Percentiles rank a stretch among this genome's conserved stretches.
These are phyloP conservation scores for Cercospora citrullina DNA, from an alignment of 2,329 filamentous ascomycete genomes.

Conservation along the genomic window DNA sequence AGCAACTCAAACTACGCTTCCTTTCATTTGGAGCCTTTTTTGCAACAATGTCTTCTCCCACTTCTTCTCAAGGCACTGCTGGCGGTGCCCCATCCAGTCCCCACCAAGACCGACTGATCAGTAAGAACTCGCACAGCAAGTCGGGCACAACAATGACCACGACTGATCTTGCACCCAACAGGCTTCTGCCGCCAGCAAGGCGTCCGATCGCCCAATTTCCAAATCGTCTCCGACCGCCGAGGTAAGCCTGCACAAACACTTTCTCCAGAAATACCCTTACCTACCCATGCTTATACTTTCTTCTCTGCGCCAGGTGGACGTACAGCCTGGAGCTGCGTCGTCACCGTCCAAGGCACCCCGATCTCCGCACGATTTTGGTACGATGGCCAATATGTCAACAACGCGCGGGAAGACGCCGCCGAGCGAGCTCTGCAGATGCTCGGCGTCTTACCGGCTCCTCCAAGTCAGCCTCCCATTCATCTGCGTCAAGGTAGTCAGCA, in stretches of 20 bases:
- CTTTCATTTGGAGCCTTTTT: neutral
- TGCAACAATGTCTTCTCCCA: constrained; percentile 26
- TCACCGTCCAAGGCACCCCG: constrained; percentile 66
- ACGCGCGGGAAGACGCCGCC: constrained; percentile 87
- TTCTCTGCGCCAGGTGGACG: constrained; percentile 64
- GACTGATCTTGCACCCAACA: constrained; percentile 15
- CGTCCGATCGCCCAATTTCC: constrained; percentile 49
- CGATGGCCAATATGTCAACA: constrained; percentile 82
- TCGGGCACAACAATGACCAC: neutral
- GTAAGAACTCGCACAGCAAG: constrained; percentile 27
- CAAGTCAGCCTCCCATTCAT: constrained; percentile 26
- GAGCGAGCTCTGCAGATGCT: constrained; percentile 71
- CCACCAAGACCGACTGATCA: constrained; percentile 39
- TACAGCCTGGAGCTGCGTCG: constrained; percentile 84
- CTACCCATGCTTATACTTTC: neutral
- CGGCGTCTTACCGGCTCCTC: constrained; percentile 33
- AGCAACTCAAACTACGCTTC: constrained; percentile 14
- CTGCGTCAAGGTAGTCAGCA: constrained; percentile 31
- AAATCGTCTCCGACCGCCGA: constrained; percentile 73
- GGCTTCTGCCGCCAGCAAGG: constrained; percentile 34
- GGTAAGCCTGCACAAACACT: constrained; percentile 50
- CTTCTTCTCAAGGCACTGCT: constrained; percentile 24
- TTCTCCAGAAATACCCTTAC: neutral
- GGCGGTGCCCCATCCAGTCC: constrained; percentile 25
- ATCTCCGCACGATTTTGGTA: constrained; percentile 85